phyloP scores from a whole-genome alignment of 768 basidiomycete genomes.

The Terana coerulea region DNA sequence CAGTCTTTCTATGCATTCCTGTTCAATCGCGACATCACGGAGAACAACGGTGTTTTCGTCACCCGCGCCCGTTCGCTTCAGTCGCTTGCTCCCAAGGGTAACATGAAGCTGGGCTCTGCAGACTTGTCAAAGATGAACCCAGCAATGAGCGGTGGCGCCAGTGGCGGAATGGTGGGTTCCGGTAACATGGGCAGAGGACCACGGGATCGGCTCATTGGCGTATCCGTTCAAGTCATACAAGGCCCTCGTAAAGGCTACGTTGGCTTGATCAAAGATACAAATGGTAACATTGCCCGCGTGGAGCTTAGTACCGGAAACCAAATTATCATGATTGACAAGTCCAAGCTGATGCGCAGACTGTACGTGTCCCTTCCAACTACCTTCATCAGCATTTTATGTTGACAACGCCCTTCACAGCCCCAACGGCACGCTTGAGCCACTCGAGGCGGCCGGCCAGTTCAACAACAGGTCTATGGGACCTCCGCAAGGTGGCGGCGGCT shows the following conservation, averaged over 20 bases:
- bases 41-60: conserved; percentile 95
- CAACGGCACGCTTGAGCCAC: conserved; percentile 50
- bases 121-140: conserved; percentile 95
- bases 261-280: conserved; percentile 93
- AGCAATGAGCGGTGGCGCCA: conserved; percentile 52
- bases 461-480: conserved; percentile 27
- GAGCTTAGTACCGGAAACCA: conserved; percentile 90
- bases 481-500: conserved; percentile 31
- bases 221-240: conserved; percentile 73
- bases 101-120: conserved; percentile 53
- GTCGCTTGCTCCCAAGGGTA: conserved; percentile 85
- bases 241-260: conserved; percentile 89
- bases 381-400: conserved; percentile 3
- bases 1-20: conserved; percentile 94
- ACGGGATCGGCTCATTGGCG: conserved; percentile 78
- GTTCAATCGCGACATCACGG: conserved; percentile 84
- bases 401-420: conserved; percentile 35
- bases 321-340: conserved; percentile 81
- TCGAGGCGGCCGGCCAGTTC: conserved; percentile 29
- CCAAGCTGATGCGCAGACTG: conserved; percentile 70
- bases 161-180: conserved; percentile 78
- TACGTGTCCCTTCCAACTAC: conserved; percentile 24
- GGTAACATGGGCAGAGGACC: conserved; percentile 77
- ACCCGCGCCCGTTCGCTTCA: conserved; percentile 79
- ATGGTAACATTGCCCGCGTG: conserved; percentile 80